Percentiles rank a stretch among this genome's conserved stretches.
Evolutionary conservation across 768 basidiomycete genomes (phyloP).

Genomic region (Pisolithus marmoratus): DNA sequence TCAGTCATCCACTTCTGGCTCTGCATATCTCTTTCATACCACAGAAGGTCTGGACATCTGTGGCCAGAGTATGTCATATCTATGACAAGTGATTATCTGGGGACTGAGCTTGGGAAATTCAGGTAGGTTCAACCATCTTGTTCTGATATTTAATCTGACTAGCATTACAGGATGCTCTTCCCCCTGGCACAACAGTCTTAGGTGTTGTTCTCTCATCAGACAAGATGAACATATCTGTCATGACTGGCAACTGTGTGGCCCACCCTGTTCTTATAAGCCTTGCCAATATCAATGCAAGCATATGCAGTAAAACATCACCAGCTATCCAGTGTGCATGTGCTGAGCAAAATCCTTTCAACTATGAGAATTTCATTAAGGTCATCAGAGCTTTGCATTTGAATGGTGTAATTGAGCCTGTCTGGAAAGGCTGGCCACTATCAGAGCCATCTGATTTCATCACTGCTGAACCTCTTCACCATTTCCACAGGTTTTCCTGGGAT

Average conservation of each 20-base stretch:
- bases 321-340: slow-evolving; percentile 3
- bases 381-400: slow-evolving; percentile 2
- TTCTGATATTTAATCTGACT: too few relatives aligned
- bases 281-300: background rate
- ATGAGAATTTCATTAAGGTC: slow-evolving; percentile 1
- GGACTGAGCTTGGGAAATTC: too few relatives aligned
- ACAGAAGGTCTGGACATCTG: too few relatives aligned
- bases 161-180: too few relatives aligned
- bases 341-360: slow-evolving; percentile 1
- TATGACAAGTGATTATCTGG: too few relatives aligned
- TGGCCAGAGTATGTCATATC: too few relatives aligned
- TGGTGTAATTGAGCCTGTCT: slow-evolving; percentile 22
- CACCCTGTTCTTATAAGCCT: slow-evolving; percentile 10
- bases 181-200: too few relatives aligned
- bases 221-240: background rate
- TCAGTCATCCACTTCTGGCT: too few relatives aligned
- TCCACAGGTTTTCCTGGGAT: slow-evolving; percentile 36
- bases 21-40: too few relatives aligned
- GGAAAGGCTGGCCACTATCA: slow-evolving; percentile 30
- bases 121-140: too few relatives aligned
- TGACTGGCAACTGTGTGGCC: background rate
- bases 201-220: too few relatives aligned
- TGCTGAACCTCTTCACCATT: slow-evolving; percentile 34
- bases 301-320: slow-evolving; percentile 8
- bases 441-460: slow-evolving; percentile 31